Percentiles rank a stretch among this genome's conserved stretches.
These are phyloP conservation scores for Coemansia sp. DNA, from an alignment of 192 early-diverging fungal species.

Conservation along the genomic window DNA sequence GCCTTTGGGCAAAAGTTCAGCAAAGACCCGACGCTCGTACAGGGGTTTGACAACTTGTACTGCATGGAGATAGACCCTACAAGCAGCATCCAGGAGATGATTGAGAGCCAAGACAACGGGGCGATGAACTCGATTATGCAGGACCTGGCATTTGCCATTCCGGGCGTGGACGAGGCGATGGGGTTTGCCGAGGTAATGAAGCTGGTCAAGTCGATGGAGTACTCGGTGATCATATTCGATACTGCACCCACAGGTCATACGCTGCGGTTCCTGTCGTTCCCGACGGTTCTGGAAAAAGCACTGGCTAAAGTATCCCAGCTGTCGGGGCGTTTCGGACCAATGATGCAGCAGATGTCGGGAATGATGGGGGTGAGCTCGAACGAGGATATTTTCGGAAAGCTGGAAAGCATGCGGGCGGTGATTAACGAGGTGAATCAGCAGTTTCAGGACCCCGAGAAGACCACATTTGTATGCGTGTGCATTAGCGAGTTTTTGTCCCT, in stretches of 20 bases:
- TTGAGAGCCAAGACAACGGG: constrained; percentile 75
- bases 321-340: constrained; percentile 90
- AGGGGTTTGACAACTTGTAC: constrained; percentile 92
- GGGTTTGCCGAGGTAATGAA: constrained; percentile 99
- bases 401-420: constrained; percentile 92
- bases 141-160: constrained; percentile 98
- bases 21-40: constrained; percentile 91
- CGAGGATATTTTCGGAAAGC: constrained; percentile 94
- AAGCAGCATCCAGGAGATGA: constrained; percentile 97
- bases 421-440: constrained; percentile 98
- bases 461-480: constrained; percentile 99
- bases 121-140: constrained; percentile 87
- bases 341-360: constrained; percentile 82
- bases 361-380: constrained; percentile 85
- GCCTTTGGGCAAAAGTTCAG: constrained; percentile 99
- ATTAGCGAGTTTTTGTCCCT: constrained; percentile 99
- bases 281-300: constrained; percentile 95
- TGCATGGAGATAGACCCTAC: constrained; percentile 99
- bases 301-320: constrained; percentile 92
- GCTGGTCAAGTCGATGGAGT: constrained; percentile 99
- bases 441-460: constrained; percentile 99
- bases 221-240: constrained; percentile 97
- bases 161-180: constrained; percentile 99
- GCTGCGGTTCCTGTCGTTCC: constrained; percentile 97
- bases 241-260: constrained; percentile 99